Conservation (phyloP, 495 filamentous ascomycete species). For the Lichina pygmaea region DNA sequence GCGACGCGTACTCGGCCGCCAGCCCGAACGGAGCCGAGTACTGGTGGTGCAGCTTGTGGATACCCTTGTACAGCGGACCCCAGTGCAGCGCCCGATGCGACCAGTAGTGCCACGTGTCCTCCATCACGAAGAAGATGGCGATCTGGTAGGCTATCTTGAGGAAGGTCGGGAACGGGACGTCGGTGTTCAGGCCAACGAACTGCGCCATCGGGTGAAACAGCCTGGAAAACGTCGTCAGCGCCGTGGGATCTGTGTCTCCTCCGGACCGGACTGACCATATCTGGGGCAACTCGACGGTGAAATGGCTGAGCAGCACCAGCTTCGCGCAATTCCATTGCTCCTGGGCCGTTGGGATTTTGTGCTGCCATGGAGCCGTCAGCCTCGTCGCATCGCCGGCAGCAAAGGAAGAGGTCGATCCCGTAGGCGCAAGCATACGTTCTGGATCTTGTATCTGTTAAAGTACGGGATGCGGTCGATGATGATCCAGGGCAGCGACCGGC, state of each 20-base stretch:
- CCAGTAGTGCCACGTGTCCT: constrained; percentile 98
- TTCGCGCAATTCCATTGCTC: constrained; percentile 90
- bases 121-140: constrained; percentile 76
- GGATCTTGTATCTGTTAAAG: constrained; percentile 84
- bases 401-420: constrained; percentile 18
- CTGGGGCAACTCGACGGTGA: constrained; percentile 91
- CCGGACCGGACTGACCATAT: constrained; percentile 41
- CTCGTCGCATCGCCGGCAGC: neutral
- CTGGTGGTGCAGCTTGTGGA: constrained; percentile 97
- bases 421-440: constrained; percentile 30
- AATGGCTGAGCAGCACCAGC: constrained; percentile 75
- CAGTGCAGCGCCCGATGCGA: constrained; percentile 84
- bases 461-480: constrained; percentile 69
- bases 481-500: constrained; percentile 75
- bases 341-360: constrained; percentile 65
- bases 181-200: constrained; percentile 67
- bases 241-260: neutral
- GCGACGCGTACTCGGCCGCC: constrained; percentile 90
- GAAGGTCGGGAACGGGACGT: constrained; percentile 65
- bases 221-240: constrained; percentile 11
- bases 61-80: constrained; percentile 74
- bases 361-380: constrained; percentile 17
- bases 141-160: constrained; percentile 82
- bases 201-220: constrained; percentile 96
- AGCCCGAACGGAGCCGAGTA: constrained; percentile 95